Percentiles rank a stretch among this genome's conserved stretches.
These are phyloP conservation scores for Onygenales sp. DNA, from an alignment of 2,329 filamentous ascomycete species.

Conservation along the genomic window DNA sequence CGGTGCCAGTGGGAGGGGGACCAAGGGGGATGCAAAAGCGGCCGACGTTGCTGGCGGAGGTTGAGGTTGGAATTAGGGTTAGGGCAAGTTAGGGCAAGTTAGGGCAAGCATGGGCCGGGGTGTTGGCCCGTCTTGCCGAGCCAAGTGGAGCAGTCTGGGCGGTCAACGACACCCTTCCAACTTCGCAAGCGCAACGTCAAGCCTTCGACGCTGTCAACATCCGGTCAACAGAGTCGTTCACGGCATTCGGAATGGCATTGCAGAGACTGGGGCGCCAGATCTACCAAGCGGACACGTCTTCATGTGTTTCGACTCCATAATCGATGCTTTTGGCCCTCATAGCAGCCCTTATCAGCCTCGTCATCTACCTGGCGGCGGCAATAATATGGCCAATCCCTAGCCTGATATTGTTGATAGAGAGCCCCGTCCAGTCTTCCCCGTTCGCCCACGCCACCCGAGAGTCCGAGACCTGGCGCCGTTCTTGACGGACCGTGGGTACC, in stretches of 20 bases:
- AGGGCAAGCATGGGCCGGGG: neutral
- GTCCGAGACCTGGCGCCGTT: neutral
- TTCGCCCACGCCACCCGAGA: neutral
- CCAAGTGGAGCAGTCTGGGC: neutral
- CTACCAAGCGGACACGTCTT: neutral
- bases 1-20: too few relatives aligned
- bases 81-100: too few relatives aligned
- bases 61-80: too few relatives aligned
- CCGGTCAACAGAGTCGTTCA: neutral
- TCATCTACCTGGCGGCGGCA: neutral
- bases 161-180: too few relatives aligned
- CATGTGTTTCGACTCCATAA: neutral
- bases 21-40: too few relatives aligned
- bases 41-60: too few relatives aligned
- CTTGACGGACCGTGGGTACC: conserved; percentile 3
- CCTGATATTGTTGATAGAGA: neutral
- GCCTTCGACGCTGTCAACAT: neutral
- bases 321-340: neutral
- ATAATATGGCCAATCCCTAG: neutral
- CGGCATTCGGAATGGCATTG: neutral
- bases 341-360: neutral
- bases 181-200: neutral
- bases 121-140: conserved; percentile 4
- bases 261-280: neutral
- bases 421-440: neutral